Conservation (phyloP, 129 eudicot genomes). For the carrot (Daucus carota) region DNA sequence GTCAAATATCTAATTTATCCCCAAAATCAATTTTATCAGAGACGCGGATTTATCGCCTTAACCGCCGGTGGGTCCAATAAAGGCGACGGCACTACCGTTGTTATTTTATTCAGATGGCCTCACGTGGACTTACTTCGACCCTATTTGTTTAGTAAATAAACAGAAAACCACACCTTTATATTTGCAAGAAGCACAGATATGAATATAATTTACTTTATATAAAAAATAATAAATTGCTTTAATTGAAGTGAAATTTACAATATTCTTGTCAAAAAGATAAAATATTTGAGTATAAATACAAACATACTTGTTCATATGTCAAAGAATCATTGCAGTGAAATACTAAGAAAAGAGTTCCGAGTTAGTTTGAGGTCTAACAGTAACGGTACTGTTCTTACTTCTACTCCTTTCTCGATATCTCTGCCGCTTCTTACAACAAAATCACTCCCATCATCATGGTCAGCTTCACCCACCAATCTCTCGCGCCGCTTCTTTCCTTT, state of each 20-base stretch:
- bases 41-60: conserved; percentile 43
- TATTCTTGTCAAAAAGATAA: no score
- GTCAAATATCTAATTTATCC: no score
- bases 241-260: no score
- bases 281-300: background rate
- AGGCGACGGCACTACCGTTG: conserved; percentile 42
- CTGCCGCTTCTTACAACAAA: background rate
- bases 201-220: no score
- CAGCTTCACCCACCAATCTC: conserved; percentile 12
- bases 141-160: no score
- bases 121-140: conserved; percentile 3
- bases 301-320: background rate
- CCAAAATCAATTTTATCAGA: background rate
- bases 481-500: background rate
- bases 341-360: background rate
- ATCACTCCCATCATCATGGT: conserved; percentile 9
- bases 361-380: conserved; percentile 6
- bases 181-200: no score
- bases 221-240: no score
- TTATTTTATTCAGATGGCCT: conserved; percentile 4
- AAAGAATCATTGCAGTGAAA: background rate
- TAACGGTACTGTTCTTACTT: background rate
- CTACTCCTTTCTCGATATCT: conserved; percentile 24
- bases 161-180: no score
- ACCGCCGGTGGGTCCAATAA: conserved; percentile 53